Evolutionary conservation across 495 filamentous ascomycete species (phyloP).

Genomic region (Xylaria telfairii): DNA sequence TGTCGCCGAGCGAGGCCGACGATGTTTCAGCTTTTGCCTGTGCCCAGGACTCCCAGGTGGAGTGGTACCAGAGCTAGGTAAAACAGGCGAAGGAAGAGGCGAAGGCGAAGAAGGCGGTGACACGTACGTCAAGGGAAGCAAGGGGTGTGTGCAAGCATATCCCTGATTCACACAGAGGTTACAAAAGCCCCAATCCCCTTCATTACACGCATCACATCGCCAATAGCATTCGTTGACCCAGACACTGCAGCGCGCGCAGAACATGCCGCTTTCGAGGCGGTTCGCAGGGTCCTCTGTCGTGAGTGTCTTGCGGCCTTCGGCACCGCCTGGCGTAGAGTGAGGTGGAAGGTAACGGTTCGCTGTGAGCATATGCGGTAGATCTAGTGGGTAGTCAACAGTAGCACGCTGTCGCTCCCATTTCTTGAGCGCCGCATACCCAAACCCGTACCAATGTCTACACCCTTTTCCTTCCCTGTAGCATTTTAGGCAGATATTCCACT

Average conservation of each 20-base stretch:
- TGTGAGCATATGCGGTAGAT: constrained; percentile 68
- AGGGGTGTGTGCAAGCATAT: constrained; percentile 74
- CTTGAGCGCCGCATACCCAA: constrained; percentile 66
- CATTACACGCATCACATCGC: constrained; percentile 83
- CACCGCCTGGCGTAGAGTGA: constrained; percentile 47
- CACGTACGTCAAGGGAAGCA: constrained; percentile 67
- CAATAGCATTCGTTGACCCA: constrained; percentile 81
- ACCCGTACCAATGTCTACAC: constrained; percentile 81
- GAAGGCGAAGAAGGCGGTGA: constrained; percentile 23
- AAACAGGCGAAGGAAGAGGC: constrained; percentile 17
- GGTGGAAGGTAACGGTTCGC: constrained; percentile 72
- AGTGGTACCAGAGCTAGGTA: constrained; percentile 9
- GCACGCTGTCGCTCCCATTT: constrained; percentile 56
- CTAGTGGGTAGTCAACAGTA: constrained; percentile 37
- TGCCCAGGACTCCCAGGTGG: constrained; percentile 35
- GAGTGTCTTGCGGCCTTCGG: constrained; percentile 56
- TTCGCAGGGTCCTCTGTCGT: constrained; percentile 69
- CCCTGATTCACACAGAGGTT: constrained; percentile 79
- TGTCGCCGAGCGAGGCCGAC: constrained; percentile 40
- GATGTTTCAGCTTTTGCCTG: constrained; percentile 30
- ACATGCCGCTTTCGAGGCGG: constrained; percentile 77
- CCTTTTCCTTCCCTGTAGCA: constrained; percentile 79
- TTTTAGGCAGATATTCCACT: constrained; percentile 75
- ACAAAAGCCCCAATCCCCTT: constrained; percentile 93
- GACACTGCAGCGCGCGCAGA: constrained; percentile 76